Conservation (phyloP, 345 rosid species). For the Eucalyptus albens region DNA sequence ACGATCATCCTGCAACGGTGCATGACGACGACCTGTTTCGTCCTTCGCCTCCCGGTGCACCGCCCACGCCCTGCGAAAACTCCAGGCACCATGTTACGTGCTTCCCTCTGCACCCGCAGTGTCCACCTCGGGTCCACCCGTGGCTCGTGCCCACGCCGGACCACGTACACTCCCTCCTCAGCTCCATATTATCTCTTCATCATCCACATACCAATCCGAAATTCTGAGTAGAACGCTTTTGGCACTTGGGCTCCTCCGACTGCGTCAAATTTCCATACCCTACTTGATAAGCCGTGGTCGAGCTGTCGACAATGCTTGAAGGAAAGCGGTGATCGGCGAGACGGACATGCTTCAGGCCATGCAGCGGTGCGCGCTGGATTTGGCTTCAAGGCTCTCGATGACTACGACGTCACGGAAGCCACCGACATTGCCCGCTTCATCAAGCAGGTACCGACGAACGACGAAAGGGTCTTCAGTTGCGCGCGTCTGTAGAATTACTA, state of each 20-base stretch:
- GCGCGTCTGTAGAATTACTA: not conserved
- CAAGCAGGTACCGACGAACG: conserved; percentile 34
- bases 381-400: conserved; percentile 71
- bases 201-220: not conserved
- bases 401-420: conserved; percentile 58
- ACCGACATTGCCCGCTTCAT: conserved; percentile 72
- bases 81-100: not conserved
- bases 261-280: not conserved
- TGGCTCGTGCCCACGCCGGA: not conserved
- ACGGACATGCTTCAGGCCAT: conserved; percentile 69
- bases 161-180: not conserved
- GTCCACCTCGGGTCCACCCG: not conserved
- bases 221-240: not conserved
- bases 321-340: conserved; percentile 74
- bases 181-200: not conserved
- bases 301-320: conserved; percentile 29
- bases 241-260: not conserved
- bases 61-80: not conserved
- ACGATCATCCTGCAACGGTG: not conserved
- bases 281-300: not conserved
- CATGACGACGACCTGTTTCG: not conserved
- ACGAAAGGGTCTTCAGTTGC: not conserved
- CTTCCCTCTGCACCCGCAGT: not conserved
- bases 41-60: not conserved
- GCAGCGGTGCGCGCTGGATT: conserved; percentile 59